phyloP scores from a whole-genome alignment of 108 stramenopile genomes.

The Fragilaria crotonensis region DNA sequence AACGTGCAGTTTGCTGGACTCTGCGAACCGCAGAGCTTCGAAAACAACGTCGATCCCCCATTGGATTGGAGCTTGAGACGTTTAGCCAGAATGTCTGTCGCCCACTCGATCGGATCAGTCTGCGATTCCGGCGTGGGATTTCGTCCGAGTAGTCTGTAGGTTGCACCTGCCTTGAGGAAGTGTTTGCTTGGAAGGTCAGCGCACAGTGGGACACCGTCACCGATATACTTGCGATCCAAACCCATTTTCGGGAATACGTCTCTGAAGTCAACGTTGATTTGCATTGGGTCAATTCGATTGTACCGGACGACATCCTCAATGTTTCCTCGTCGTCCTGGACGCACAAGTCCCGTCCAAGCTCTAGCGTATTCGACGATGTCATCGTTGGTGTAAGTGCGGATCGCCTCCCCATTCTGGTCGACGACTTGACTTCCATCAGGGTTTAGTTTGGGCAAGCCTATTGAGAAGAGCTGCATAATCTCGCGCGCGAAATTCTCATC shows the following conservation, averaged over 20 bases:
- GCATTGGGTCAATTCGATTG: slow-evolving; percentile 36
- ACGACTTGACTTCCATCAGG: slow-evolving; percentile 34
- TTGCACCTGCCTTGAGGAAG: slow-evolving; percentile 46
- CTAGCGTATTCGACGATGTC: slow-evolving; percentile 34
- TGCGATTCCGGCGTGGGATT: slow-evolving; percentile 4
- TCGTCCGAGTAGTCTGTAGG: slow-evolving; percentile 33
- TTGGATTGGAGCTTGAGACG: slow-evolving; percentile 7
- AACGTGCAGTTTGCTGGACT: slow-evolving; percentile 13
- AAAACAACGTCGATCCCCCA: slow-evolving; percentile 19
- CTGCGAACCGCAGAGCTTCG: slow-evolving; percentile 24
- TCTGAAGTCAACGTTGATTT: slow-evolving; percentile 11
- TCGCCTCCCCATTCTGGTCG: slow-evolving; percentile 21
- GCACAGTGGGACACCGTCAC: slow-evolving; percentile 50
- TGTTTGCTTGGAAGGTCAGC: slow-evolving; percentile 33
- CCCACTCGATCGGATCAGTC: slow-evolving; percentile 7
- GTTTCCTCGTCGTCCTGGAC: slow-evolving; percentile 18
- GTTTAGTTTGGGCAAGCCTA: slow-evolving; percentile 38
- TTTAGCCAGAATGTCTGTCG: slow-evolving; percentile 11
- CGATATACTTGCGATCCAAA: slow-evolving; percentile 37
- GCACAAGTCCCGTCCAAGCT: slow-evolving; percentile 40
- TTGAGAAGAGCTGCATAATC: slow-evolving; percentile 47
- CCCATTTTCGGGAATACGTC: slow-evolving; percentile 52
- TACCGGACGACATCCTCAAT: slow-evolving; percentile 17
- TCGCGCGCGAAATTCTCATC: slow-evolving; percentile 59
- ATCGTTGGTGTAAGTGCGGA: slow-evolving; percentile 36